Evolutionary conservation across 805 yeast genomes (phyloP), one percentile per base, ranked within the genome.

Genomic region (Wickerhamiella kurtzmanii): DNA sequence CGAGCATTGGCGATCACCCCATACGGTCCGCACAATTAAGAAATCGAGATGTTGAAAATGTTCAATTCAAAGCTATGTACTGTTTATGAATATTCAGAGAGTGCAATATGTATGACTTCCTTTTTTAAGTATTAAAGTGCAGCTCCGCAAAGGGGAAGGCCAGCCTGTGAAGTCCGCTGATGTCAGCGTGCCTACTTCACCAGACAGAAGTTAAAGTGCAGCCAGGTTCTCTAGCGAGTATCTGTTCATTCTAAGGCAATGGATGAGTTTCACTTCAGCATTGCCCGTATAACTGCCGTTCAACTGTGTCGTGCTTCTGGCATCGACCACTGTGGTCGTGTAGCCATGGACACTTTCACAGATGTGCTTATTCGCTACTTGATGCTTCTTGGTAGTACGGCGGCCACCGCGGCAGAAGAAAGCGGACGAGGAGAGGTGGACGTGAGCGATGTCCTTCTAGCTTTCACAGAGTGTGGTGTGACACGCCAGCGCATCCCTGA

Each of bases 291-390:
- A 41, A 67, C 79, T 0, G 67, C 74, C 50, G 66, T 74, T 43
- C 81, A 76, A 59, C 70, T 74, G 1, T 70, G 89, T 45, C 77
- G 85, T 51, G 77, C 92, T 0, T 75, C 79, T 25, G 98, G 98
- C 0, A 85, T 87, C 57, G 95, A 85, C 51, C 73, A 78, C 55
- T 78, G 88, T 52, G 71, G 78, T 44, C 83, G 89, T 5, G 69
- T 76, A 5, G 74, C 82, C 1, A 68, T 89, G 8, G 88, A 86
- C 57, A 72, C 79, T 2, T 54, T 87, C n/a, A 79, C 94, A 0
- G 96, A 87, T 57, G 58, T 89, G 1, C 77, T 81, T 59, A 65
- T 82, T 16, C 72, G 81, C 48, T 80, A 79, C 59, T 62, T 89
- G 40, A 66, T 67, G 43, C 64, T 78, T 16, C 58, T 89, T 18